phyloP scores from a whole-genome alignment of 1,139 yeast genomes.

The Wickerhamiella infanticola region DNA sequence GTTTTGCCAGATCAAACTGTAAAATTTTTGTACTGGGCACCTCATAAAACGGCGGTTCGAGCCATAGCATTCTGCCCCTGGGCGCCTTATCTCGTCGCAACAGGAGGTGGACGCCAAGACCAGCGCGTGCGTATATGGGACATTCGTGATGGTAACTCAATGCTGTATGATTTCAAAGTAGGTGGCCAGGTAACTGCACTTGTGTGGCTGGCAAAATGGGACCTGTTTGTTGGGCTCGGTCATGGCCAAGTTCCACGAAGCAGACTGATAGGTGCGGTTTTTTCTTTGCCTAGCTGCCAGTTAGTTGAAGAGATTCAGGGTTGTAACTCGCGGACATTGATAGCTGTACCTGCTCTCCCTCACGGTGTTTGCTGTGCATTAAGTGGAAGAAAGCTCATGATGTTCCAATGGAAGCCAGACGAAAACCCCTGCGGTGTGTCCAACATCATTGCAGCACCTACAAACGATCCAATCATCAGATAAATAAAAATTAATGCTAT shows the following conservation, averaged over 20 bases:
- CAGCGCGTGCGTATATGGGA: constrained; percentile 76
- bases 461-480: neutral
- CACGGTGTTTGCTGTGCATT: neutral
- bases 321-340: neutral
- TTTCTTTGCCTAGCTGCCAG: neutral
- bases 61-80: constrained; percentile 63
- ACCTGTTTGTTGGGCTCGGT: constrained; percentile 6
- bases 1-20: neutral
- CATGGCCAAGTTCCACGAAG: constrained; percentile 1
- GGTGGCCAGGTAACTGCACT: constrained; percentile 66
- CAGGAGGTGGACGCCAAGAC: constrained; percentile 91
- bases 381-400: neutral
- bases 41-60: constrained; percentile 19
- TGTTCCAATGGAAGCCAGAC: neutral
- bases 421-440: too few species aligned
- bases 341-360: neutral
- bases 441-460: too few species aligned
- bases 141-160: constrained; percentile 36
- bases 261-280: neutral
- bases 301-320: neutral
- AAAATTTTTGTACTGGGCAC: neutral
- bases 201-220: constrained; percentile 34
- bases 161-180: constrained; percentile 32
- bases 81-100: constrained; percentile 45
- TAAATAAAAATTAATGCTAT: neutral